Percentiles rank a stretch among this genome's conserved stretches.
These are phyloP conservation scores for Haematococcus lacustris DNA, from an alignment of 139 green algal genomes.

Conservation along the genomic window DNA sequence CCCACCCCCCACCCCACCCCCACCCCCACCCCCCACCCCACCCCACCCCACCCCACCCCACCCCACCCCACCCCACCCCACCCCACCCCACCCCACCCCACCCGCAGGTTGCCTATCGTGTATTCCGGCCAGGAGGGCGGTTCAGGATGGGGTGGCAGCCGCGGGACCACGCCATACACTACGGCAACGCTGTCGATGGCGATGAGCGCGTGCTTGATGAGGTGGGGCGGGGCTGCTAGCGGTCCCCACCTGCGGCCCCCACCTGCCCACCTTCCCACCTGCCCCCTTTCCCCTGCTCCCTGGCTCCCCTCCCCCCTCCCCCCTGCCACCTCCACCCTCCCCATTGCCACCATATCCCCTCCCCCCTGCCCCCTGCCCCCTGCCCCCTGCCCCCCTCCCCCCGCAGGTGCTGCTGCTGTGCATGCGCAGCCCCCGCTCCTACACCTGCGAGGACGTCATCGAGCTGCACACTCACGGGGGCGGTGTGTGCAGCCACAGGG, in stretches of 20 bases:
- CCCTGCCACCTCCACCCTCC: not conserved
- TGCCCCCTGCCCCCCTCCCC: not conserved
- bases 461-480: slow-evolving; percentile 94
- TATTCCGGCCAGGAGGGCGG: slow-evolving; percentile 48
- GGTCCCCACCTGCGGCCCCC: not conserved
- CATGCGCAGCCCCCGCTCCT: slow-evolving; percentile 81
- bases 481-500: slow-evolving; percentile 63
- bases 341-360: not conserved
- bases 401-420: slow-evolving; percentile 56
- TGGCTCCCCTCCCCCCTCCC: not conserved
- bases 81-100: not conserved
- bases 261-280: not conserved
- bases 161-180: slow-evolving; percentile 72
- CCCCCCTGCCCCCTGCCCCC: not conserved
- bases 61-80: no score
- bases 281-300: not conserved
- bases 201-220: slow-evolving; percentile 49
- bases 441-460: slow-evolving; percentile 93
- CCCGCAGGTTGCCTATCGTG: slow-evolving; percentile 10
- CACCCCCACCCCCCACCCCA: no score
- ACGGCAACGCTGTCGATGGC: slow-evolving; percentile 63
- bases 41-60: no score
- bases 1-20: no score
- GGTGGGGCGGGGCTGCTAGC: slow-evolving; percentile 16
- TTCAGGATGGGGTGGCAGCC: slow-evolving; percentile 40